These are phyloP conservation scores for Phytopythium litorale DNA, from an alignment of 352 stramenopile genomes.

Conservation along the genomic window DNA sequence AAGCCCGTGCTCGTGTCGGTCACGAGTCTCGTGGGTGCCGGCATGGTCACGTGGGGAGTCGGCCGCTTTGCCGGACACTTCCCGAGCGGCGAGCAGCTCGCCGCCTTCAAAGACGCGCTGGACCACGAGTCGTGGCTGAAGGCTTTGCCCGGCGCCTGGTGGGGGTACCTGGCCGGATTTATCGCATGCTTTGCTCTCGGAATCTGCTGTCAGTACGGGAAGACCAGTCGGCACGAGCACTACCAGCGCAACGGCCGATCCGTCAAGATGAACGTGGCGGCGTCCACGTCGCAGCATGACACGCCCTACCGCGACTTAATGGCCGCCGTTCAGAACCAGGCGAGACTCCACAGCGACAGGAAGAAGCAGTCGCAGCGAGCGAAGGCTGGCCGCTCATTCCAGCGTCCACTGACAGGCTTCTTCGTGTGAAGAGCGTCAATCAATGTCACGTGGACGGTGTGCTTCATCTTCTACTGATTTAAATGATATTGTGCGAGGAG, in stretches of 20 bases:
- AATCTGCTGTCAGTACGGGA: conserved; percentile 29
- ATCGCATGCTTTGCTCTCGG: conserved; percentile 31
- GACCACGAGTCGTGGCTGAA: conserved; percentile 24
- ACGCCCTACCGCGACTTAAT: conserved; percentile 4
- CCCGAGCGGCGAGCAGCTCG: conserved; percentile 28
- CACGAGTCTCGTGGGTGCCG: conserved; percentile 32
- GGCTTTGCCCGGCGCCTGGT: conserved; percentile 35
- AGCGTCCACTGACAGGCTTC: conserved; percentile 3
- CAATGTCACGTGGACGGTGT: background rate
- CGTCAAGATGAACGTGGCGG: background rate
- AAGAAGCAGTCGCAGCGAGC: background rate
- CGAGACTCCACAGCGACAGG: background rate
- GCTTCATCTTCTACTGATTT: background rate
- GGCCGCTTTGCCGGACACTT: conserved; percentile 43
- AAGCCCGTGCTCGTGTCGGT: conserved; percentile 33
- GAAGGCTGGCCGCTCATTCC: background rate
- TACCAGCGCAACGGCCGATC: conserved; percentile 9
- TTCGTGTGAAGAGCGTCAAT: conserved; percentile 2
- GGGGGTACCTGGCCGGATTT: conserved; percentile 37
- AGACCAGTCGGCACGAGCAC: conserved; percentile 21
- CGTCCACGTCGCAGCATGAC: background rate
- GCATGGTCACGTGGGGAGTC: conserved; percentile 29
- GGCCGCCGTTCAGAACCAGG: conserved; percentile 1
- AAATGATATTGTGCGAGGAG: background rate
- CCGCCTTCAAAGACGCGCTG: conserved; percentile 12